Conservation (phyloP, 1,284 basidiomycete species). For the Naganishia sp. region DNA sequence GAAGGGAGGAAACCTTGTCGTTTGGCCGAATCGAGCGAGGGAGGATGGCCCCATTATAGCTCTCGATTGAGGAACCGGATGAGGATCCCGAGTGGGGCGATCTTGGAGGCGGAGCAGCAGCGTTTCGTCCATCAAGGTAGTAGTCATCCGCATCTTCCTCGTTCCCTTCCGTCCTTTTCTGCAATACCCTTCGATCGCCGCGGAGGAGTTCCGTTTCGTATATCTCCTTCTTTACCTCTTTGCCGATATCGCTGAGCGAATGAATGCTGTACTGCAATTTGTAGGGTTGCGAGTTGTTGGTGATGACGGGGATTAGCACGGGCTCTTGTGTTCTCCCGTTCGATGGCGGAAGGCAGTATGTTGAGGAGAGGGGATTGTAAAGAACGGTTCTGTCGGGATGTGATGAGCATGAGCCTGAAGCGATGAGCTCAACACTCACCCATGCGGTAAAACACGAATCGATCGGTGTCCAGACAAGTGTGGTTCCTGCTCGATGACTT, state of each 20-base stretch:
- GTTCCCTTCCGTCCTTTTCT: slow-evolving; percentile 22
- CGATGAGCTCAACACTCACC: slow-evolving; percentile 30
- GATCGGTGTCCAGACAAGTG: slow-evolving; percentile 49
- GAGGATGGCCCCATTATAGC: background rate
- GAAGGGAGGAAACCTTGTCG: slow-evolving; percentile 46
- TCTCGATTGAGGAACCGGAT: background rate
- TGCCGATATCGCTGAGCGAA: slow-evolving; percentile 59
- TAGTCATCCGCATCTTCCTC: slow-evolving; percentile 39
- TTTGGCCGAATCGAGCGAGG: slow-evolving; percentile 44
- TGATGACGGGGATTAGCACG: slow-evolving; percentile 57
- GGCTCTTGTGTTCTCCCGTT: slow-evolving; percentile 38
- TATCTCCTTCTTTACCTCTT: background rate
- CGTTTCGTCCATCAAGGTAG: slow-evolving; percentile 64
- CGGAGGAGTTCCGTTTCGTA: slow-evolving; percentile 1
- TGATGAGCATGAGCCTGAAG: background rate
- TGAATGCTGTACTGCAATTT: slow-evolving; percentile 74
- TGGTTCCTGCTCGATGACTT: slow-evolving; percentile 38
- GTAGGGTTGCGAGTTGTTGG: slow-evolving; percentile 86
- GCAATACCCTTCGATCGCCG: slow-evolving; percentile 28
- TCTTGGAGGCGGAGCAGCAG: slow-evolving; percentile 40
- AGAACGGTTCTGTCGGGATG: slow-evolving; percentile 43
- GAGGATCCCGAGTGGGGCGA: slow-evolving; percentile 21
- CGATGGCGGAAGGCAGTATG: slow-evolving; percentile 49
- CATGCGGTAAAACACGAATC: slow-evolving; percentile 48
- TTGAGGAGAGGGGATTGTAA: slow-evolving; percentile 51